Evolutionary conservation across 2,329 filamentous ascomycete genomes (phyloP).

Genomic region (Samsoniella hepiali): DNA sequence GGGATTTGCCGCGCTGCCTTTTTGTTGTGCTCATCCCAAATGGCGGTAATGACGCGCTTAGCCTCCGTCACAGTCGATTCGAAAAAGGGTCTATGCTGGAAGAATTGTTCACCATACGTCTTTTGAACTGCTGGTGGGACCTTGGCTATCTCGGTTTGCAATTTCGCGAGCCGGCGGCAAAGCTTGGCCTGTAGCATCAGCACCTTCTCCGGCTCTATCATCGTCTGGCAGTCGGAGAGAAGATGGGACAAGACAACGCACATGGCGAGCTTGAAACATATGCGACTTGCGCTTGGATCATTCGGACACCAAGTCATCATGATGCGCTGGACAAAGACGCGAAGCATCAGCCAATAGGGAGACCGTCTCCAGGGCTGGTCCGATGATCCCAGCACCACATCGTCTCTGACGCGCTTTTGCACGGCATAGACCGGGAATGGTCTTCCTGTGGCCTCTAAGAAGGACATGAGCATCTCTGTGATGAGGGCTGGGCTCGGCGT

Average conservation of each 20-base stretch:
- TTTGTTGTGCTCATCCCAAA: slow-evolving; percentile 42
- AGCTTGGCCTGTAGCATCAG: slow-evolving; percentile 45
- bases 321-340: slow-evolving; percentile 54
- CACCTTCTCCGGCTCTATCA: slow-evolving; percentile 22
- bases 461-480: slow-evolving; percentile 55
- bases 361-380: slow-evolving; percentile 59
- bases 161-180: slow-evolving; percentile 54
- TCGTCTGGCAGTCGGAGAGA: slow-evolving; percentile 35
- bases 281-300: slow-evolving; percentile 37
- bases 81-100: not conserved
- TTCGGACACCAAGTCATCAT: slow-evolving; percentile 32
- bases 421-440: slow-evolving; percentile 36
- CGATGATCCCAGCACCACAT: slow-evolving; percentile 49
- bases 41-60: slow-evolving; percentile 29
- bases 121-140: not conserved
- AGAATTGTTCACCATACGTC: not conserved
- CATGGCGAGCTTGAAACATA: slow-evolving; percentile 58
- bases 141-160: slow-evolving; percentile 36
- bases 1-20: slow-evolving; percentile 38
- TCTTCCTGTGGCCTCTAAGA: slow-evolving; percentile 54
- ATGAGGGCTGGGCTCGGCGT: slow-evolving; percentile 56
- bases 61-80: slow-evolving; percentile 16
- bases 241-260: slow-evolving; percentile 45
- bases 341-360: slow-evolving; percentile 59
- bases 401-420: slow-evolving; percentile 60